Percentiles rank a stretch among this genome's conserved stretches.
phyloP scores from a whole-genome alignment of 1,284 basidiomycete species.

The Xerocomus minutiporus region DNA sequence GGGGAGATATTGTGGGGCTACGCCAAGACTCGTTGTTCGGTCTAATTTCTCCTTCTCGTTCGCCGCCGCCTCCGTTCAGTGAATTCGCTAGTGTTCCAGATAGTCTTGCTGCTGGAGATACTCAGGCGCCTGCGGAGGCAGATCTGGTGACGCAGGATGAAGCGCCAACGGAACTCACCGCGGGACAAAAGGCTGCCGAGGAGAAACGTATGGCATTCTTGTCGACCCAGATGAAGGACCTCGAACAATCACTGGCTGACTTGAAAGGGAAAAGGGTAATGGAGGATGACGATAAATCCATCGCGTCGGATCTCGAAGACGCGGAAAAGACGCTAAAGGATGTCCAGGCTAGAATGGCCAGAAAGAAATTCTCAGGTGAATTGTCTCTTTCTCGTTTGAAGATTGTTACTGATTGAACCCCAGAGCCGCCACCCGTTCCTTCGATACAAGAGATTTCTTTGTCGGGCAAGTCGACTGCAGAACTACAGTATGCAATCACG shows the following conservation, averaged over 20 bases:
- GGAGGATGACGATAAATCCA: neutral
- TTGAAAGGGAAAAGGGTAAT: neutral
- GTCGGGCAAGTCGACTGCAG: neutral
- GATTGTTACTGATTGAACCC: conserved; percentile 4
- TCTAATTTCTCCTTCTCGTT: conserved; percentile 6
- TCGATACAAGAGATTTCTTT: conserved; percentile 1
- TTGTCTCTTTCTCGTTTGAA: neutral
- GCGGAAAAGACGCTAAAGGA: conserved; percentile 6
- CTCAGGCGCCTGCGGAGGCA: neutral
- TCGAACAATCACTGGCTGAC: conserved; percentile 7
- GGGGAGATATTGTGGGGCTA: neutral
- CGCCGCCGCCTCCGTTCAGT: conserved; percentile 29
- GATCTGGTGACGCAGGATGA: conserved; percentile 23
- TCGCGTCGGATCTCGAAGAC: conserved; percentile 23
- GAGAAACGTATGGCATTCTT: conserved; percentile 26
- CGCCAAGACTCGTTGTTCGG: conserved; percentile 8
- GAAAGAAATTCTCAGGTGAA: conserved; percentile 22
- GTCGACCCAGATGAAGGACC: conserved; percentile 11
- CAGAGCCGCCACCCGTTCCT: conserved; percentile 12
- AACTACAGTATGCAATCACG: conserved; percentile 8
- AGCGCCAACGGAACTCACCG: conserved; percentile 18
- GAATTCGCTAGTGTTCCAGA: conserved; percentile 16
- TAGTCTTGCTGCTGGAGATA: conserved; percentile 5
- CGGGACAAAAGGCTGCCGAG: conserved; percentile 24
- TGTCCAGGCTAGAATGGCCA: conserved; percentile 17